Conservation (phyloP, 2,329 filamentous ascomycete species). For the Aspergillus sp. region DNA sequence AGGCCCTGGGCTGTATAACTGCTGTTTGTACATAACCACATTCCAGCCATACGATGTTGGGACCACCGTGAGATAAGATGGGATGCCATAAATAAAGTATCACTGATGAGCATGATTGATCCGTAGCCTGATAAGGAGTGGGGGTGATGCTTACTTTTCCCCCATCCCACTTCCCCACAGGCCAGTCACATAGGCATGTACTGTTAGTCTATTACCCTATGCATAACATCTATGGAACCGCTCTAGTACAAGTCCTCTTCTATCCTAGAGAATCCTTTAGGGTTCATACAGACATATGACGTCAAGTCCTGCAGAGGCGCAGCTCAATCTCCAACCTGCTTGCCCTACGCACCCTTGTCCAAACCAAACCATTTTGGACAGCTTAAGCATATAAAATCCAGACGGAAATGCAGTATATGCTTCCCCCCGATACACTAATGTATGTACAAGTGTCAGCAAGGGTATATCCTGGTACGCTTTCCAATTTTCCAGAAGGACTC, state of each 20-base stretch:
- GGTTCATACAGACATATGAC: not conserved
- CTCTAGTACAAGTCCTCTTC: not conserved
- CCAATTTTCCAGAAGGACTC: conserved; percentile 18
- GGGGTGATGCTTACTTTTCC: not conserved
- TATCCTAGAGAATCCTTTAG: not conserved
- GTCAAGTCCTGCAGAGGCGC: not conserved
- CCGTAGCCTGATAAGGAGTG: not conserved
- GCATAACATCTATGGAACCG: not conserved
- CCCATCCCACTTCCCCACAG: not conserved
- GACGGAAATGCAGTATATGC: conserved; percentile 18
- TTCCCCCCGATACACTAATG: conserved; percentile 39
- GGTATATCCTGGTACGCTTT: conserved; percentile 15
- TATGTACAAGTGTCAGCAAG: conserved; percentile 24
- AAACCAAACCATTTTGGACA: conserved; percentile 3
- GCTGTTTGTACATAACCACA: not conserved
- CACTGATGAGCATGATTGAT: not conserved
- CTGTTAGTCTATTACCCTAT: not conserved
- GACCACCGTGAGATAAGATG: not conserved
- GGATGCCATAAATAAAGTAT: not conserved
- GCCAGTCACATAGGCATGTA: not conserved
- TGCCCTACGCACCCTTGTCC: not conserved
- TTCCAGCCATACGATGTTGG: not conserved
- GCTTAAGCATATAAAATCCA: conserved; percentile 9
- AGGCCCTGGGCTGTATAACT: too few species aligned
- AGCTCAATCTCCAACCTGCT: not conserved